These are phyloP conservation scores for Nepenthes mirabilis DNA, from an alignment of 148 eudicot species.

Conservation along the genomic window DNA sequence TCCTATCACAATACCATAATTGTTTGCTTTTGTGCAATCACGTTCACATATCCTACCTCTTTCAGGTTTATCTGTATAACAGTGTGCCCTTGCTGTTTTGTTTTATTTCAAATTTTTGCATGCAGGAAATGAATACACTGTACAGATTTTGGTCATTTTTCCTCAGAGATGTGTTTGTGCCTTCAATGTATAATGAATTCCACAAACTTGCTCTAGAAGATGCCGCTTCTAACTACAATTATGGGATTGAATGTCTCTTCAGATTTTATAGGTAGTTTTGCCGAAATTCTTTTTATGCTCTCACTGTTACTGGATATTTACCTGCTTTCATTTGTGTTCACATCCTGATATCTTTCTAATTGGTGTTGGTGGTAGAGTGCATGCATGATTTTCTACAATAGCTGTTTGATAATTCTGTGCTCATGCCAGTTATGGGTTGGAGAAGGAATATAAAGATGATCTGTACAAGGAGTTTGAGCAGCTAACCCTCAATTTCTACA, in stretches of 20 bases:
- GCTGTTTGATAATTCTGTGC: conserved; percentile 9
- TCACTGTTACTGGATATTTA: too few relatives aligned
- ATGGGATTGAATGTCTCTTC: conserved; percentile 90
- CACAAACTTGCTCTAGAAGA: conserved; percentile 71
- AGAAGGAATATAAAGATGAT: conserved; percentile 73
- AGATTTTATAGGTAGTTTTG: conserved; percentile 69
- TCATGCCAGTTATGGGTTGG: conserved; percentile 75
- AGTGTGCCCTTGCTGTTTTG: not conserved
- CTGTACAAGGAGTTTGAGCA: conserved; percentile 71
- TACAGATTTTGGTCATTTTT: conserved; percentile 94
- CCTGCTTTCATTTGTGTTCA: not conserved
- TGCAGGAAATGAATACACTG: conserved; percentile 94
- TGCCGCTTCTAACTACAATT: conserved; percentile 65
- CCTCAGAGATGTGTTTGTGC: conserved; percentile 58
- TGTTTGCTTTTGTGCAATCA: not conserved
- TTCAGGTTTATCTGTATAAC: not conserved
- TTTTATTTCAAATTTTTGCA: conserved; percentile 1
- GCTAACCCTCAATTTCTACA: conserved; percentile 59
- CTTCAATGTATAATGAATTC: conserved; percentile 77
- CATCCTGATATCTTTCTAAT: not conserved
- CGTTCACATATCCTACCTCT: not conserved
- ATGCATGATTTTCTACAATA: not conserved
- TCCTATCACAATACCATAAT: too few relatives aligned
- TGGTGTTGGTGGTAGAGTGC: not conserved
- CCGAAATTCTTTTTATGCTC: not conserved